A percentile compares a stretch with the other conserved stretches of the same genome.
Evolutionary conservation across 495 filamentous ascomycete species (phyloP).

Genomic region (Aspergillus sparsus): DNA sequence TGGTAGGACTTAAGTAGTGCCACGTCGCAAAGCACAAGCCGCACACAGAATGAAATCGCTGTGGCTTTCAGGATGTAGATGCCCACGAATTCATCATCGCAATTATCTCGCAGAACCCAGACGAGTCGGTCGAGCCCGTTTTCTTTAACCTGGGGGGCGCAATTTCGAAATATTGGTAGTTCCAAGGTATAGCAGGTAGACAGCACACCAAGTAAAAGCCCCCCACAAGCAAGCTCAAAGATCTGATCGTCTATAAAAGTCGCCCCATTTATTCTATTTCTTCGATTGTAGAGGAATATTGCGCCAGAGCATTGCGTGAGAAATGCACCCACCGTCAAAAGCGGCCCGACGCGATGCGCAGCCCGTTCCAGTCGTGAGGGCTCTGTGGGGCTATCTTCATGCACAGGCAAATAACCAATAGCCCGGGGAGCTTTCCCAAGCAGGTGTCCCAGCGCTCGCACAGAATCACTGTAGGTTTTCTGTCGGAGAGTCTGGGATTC

Average conservation of each 20-base stretch:
- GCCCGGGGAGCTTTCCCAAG: neutral
- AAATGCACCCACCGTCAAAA: neutral
- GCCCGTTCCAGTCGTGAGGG: neutral
- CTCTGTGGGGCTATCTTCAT: neutral
- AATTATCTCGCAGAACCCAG: neutral
- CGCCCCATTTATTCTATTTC: neutral
- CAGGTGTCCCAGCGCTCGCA: neutral
- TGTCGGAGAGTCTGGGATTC: neutral
- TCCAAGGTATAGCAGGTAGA: neutral
- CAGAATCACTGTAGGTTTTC: neutral
- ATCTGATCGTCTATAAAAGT: slow-evolving; percentile 3
- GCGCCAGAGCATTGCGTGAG: slow-evolving; percentile 5
- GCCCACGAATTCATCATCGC: neutral
- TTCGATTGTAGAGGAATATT: slow-evolving; percentile 4
- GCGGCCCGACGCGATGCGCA: neutral
- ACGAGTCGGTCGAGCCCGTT: neutral
- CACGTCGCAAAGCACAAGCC: neutral
- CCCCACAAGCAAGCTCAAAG: slow-evolving; percentile 5
- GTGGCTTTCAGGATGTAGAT: neutral
- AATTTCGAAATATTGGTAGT: neutral
- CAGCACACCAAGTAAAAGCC: neutral
- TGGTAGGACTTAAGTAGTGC: neutral
- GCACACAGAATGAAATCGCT: neutral
- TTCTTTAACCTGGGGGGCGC: neutral
- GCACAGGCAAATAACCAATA: neutral